Evolutionary conservation across 805 yeast species (phyloP), one percentile per base, ranked within the genome.

Genomic region (Metschnikowia orientalis): DNA sequence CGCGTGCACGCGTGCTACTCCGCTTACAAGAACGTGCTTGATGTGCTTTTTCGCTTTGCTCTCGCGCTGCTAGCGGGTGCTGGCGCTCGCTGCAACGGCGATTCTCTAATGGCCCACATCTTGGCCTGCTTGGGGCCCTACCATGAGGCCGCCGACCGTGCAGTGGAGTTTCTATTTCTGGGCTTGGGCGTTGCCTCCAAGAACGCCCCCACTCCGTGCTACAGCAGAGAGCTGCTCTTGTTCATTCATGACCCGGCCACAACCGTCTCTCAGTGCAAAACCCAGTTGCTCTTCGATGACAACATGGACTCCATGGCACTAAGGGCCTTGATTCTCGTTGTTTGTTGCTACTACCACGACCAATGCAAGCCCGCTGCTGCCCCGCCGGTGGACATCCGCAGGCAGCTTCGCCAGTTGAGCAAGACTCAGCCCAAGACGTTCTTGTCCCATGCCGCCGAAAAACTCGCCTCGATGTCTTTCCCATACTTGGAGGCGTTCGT

Each of bases 111-210:
- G 14, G 29, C 26, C 4, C 40, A 34, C 22, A 37, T 61, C 6
- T 34, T 61, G 19, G 13, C 36, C 6, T 60, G 51, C 16, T 35
- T 57, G 9, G 55, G 54, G 4, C 29, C 45, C 8, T 41, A 41
- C 13, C 26, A 20, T 4, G 50, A 54, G 36, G 53, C 60, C 60
- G 52, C 49, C 34, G 68, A 63, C 30, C 38, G 62, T 7, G 45
- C 51, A 6, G 51, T 52, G 7, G 63, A 57, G 27, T 50, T 30
- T 25, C 31, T 47, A 0, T 56, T 63, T 32, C 49, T 51, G 22
- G 69, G 69, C 1, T 40, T 62, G 7, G 42, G 41, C 8, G 43
- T 44, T 1, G 16, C 37, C 5, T 40, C 18, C 38, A 38, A 35
- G 35, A 37, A 38, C 15, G 27, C 30, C n/a, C 57, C 59, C 0